Evolutionary conservation across 1,284 basidiomycete species (phyloP).

Genomic region (Cutaneotrichosporon mucoides): DNA sequence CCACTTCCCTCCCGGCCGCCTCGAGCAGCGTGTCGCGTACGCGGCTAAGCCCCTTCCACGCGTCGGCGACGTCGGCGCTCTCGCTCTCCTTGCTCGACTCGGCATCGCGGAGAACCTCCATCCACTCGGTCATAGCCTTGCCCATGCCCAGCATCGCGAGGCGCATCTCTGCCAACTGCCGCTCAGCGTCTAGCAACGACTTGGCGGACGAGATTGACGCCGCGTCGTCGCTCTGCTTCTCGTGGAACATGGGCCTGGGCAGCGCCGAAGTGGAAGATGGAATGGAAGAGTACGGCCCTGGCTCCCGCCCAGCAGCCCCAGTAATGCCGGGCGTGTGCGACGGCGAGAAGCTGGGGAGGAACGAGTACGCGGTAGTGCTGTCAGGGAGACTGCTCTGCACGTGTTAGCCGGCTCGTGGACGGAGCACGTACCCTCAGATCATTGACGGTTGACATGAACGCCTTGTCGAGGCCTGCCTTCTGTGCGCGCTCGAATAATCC

Average conservation of each 20-base stretch:
- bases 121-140: slow-evolving; percentile 43
- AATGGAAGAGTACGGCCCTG: slow-evolving; percentile 30
- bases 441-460: slow-evolving; percentile 44
- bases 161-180: slow-evolving; percentile 43
- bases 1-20: slow-evolving; percentile 37
- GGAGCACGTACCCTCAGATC: slow-evolving; percentile 40
- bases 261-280: slow-evolving; percentile 26
- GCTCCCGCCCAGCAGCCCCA: background rate
- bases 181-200: slow-evolving; percentile 39
- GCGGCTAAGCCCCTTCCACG: slow-evolving; percentile 32
- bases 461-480: slow-evolving; percentile 48
- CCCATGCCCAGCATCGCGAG: slow-evolving; percentile 47
- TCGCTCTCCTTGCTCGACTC: background rate
- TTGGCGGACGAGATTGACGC: slow-evolving; percentile 26
- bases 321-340: slow-evolving; percentile 1
- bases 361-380: slow-evolving; percentile 40
- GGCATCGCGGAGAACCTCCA: slow-evolving; percentile 23
- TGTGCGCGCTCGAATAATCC: slow-evolving; percentile 48
- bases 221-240: slow-evolving; percentile 8
- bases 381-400: slow-evolving; percentile 75
- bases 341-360: slow-evolving; percentile 38
- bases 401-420: background rate
- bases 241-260: slow-evolving; percentile 16
- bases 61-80: background rate
- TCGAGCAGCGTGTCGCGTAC: slow-evolving; percentile 38